phyloP scores from a whole-genome alignment of 768 basidiomycete genomes.

The Tulasnella sp. region DNA sequence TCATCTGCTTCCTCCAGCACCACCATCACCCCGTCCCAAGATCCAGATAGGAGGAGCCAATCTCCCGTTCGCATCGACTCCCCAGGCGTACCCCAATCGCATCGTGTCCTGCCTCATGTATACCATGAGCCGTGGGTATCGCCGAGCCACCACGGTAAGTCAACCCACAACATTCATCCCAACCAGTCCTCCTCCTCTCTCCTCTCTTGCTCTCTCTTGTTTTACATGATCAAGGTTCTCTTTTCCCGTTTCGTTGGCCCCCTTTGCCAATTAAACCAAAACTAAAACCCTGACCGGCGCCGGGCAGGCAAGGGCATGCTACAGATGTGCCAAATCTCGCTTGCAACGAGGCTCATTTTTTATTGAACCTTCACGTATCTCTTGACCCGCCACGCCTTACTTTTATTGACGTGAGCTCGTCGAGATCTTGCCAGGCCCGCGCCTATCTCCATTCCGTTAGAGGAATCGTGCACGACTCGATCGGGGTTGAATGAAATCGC shows the following conservation, averaged over 20 bases:
- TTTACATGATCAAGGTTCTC: background rate
- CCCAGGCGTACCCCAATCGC: background rate
- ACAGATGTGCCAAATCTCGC: too few relatives aligned
- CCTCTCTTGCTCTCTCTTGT: background rate
- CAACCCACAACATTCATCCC: background rate
- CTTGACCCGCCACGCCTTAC: background rate
- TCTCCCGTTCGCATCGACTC: background rate
- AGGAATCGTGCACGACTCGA: too few relatives aligned
- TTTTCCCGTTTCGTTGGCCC: background rate
- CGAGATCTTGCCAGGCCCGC: background rate
- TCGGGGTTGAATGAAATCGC: background rate
- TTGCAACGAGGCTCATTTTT: background rate
- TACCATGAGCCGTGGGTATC: conserved; percentile 25
- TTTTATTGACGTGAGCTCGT: background rate
- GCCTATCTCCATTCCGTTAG: background rate
- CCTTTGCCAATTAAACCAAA: background rate
- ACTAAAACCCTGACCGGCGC: background rate
- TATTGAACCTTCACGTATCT: background rate
- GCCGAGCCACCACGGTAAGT: background rate
- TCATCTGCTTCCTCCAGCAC: too few relatives aligned
- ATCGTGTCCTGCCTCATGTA: conserved; percentile 23
- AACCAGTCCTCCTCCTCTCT: background rate
- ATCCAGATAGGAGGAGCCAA: conserved; percentile 9
- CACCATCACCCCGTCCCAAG: background rate
- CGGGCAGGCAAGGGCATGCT: background rate